A percentile compares a stretch with the other conserved stretches of the same genome.
Conservation (phyloP, 2,329 filamentous ascomycete genomes). For the Alternaria brassicicola region DNA sequence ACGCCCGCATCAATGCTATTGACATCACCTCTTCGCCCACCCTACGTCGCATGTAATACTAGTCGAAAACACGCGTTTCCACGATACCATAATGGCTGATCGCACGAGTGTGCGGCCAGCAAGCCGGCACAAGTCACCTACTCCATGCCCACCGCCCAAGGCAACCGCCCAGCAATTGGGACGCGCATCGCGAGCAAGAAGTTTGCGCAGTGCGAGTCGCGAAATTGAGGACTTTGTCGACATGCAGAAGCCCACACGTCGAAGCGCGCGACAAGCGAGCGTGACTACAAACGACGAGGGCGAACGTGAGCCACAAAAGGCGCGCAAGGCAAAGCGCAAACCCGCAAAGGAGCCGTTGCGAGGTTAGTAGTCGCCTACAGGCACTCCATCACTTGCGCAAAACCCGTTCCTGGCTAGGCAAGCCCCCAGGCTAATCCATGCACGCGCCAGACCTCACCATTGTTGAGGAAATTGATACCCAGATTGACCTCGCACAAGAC, state of each 20-base stretch:
- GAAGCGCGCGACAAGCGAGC: constrained; percentile 38
- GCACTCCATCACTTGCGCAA: neutral
- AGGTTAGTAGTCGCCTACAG: constrained; percentile 33
- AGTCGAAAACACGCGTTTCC: constrained; percentile 1
- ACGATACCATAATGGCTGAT: constrained; percentile 37
- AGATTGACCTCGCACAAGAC: constrained; percentile 27
- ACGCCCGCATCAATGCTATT: constrained; percentile 6
- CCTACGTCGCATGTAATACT: constrained; percentile 14
- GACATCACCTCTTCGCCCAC: neutral
- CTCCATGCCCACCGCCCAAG: constrained; percentile 35
- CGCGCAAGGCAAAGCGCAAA: constrained; percentile 30
- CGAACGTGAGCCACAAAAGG: constrained; percentile 22
- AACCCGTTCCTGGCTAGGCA: neutral
- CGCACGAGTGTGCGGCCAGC: constrained; percentile 40
- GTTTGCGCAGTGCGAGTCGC: constrained; percentile 50
- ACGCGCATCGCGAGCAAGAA: constrained; percentile 37
- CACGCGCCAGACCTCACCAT: constrained; percentile 38
- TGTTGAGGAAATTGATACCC: constrained; percentile 41
- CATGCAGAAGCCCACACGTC: constrained; percentile 28
- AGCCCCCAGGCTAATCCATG: constrained; percentile 16
- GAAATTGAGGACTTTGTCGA: constrained; percentile 38
- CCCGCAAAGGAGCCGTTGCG: constrained; percentile 28
- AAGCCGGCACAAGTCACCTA: constrained; percentile 44
- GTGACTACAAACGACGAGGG: constrained; percentile 36
- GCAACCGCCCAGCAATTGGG: constrained; percentile 23